Percentiles rank a stretch among this genome's conserved stretches.
Evolutionary conservation across 305 asterid genomes (phyloP).

Genomic region (Solanum hybrid): DNA sequence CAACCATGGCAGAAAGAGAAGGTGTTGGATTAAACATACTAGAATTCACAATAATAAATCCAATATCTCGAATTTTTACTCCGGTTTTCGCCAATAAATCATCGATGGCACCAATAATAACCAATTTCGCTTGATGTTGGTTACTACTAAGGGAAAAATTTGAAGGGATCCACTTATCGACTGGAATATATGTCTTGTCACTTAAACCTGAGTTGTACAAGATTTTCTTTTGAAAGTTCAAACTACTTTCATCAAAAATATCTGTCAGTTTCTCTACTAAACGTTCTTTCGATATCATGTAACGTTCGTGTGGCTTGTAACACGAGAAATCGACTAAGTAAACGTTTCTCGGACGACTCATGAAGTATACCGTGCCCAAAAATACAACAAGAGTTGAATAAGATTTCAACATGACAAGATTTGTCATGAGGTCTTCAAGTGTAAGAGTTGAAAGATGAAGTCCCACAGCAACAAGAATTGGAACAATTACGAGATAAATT

Average conservation of each 20-base stretch:
- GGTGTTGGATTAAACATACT: conserved; percentile 28
- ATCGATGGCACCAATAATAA: conserved; percentile 26
- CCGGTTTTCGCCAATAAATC: conserved; percentile 15
- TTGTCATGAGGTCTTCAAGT: conserved; percentile 1
- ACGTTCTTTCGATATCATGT: not conserved
- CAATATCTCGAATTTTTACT: conserved; percentile 15
- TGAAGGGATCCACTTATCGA: not conserved
- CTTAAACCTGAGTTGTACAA: conserved; percentile 10
- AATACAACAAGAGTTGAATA: conserved; percentile 9
- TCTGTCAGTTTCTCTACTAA: not conserved
- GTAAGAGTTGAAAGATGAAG: conserved; percentile 8
- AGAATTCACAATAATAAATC: conserved; percentile 22
- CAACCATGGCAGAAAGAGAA: conserved; percentile 25
- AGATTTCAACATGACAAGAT: conserved; percentile 3
- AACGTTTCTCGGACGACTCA: conserved; percentile 8
- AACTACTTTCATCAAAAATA: not conserved
- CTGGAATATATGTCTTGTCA: conserved; percentile 8
- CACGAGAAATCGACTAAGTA: conserved; percentile 9
- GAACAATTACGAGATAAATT: conserved; percentile 1
- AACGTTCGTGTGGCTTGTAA: conserved; percentile 4
- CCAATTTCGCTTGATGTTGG: conserved; percentile 1
- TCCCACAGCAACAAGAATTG: not conserved
- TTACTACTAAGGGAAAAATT: not conserved
- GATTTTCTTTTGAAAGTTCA: conserved; percentile 7
- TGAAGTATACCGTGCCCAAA: conserved; percentile 1